Conservation (phyloP, 108 stramenopile species). For the Seminavis robusta region DNA sequence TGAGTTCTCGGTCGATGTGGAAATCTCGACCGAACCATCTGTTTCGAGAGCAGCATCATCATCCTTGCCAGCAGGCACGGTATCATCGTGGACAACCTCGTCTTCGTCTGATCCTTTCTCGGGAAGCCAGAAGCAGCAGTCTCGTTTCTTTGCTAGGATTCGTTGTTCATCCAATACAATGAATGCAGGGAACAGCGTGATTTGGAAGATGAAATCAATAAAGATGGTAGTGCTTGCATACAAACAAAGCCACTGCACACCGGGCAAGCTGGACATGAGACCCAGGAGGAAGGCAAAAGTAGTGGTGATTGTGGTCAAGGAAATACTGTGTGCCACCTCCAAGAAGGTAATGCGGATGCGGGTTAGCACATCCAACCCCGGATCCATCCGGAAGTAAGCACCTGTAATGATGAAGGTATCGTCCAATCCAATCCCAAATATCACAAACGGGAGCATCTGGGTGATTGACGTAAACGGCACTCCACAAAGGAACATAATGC, state of each 20-base stretch:
- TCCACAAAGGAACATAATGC: background rate
- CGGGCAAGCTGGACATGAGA: background rate
- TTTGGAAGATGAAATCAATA: background rate
- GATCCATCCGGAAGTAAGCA: background rate
- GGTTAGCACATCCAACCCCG: background rate
- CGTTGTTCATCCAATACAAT: background rate
- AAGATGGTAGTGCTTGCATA: background rate
- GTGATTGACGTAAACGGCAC: conserved; percentile 5
- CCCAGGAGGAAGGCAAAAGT: conserved; percentile 21
- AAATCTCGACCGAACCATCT: too few relatives aligned
- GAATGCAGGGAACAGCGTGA: background rate
- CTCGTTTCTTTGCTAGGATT: too few relatives aligned
- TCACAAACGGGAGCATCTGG: too few relatives aligned
- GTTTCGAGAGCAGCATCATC: background rate
- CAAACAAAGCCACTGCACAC: background rate
- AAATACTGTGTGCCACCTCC: conserved; percentile 5
- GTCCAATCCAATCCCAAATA: conserved; percentile 5
- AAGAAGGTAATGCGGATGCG: conserved; percentile 8
- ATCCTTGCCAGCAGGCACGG: background rate
- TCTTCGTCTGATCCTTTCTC: too few relatives aligned
- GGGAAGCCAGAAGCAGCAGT: too few relatives aligned
- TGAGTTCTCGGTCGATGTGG: too few relatives aligned
- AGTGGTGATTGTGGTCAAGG: conserved; percentile 34
- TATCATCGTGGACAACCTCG: too few relatives aligned
- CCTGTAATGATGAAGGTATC: too few relatives aligned